Base-by-base conservation (phyloP, 1,284 basidiomycete species). In the Afroboletus lepidellus region DNA sequence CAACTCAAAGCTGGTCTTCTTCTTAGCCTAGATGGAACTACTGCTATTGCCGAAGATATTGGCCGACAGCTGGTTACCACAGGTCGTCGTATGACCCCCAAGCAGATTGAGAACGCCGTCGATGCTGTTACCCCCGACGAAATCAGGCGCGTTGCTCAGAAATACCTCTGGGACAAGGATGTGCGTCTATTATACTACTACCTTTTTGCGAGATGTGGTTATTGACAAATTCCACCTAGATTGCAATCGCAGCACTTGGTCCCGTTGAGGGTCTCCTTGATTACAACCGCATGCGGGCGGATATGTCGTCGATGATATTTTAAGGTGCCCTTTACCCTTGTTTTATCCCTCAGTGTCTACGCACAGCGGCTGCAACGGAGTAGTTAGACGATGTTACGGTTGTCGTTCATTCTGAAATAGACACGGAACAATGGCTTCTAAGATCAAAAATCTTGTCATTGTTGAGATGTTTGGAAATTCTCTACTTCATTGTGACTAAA, bases 21-120 rank as follows among this genome's bases (percentile, higher is more conserved):
- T 41, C 84, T 99, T 52, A 82, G 89, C 57, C 78, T 99, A 46
- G 97, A 99, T 69, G 96, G 97, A 45, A 90, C 93, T 33, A 98
- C 95, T 43, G 94, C 94, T 56, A 85, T 97, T 61, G 96, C 97
- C 47, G 97, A 99, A 79, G 97, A 99, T 70, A 96, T 99, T 71
- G 97, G 97, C 37, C 81, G 96, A 66, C 96, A 98, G 74, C 81
- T 99, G 57, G 92, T 99, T 59, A 98, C 95, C 33, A 92, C 86
- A 61, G 97, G 97, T 56, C 87, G 82, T 63, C 79, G 94, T 64
- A 80, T 90, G 77, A 92, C 94, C 27, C 96, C 97, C 47, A 83
- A 89, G 71, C 93, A 99, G 76, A 95, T 97, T 60, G 95, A 98
- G 80, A 81, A 81, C 53, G 92, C 92, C 43, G 87, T 99, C 46